These are phyloP conservation scores for Tolypocladium tundrense DNA, from an alignment of 2,329 filamentous ascomycete species.

Conservation along the genomic window DNA sequence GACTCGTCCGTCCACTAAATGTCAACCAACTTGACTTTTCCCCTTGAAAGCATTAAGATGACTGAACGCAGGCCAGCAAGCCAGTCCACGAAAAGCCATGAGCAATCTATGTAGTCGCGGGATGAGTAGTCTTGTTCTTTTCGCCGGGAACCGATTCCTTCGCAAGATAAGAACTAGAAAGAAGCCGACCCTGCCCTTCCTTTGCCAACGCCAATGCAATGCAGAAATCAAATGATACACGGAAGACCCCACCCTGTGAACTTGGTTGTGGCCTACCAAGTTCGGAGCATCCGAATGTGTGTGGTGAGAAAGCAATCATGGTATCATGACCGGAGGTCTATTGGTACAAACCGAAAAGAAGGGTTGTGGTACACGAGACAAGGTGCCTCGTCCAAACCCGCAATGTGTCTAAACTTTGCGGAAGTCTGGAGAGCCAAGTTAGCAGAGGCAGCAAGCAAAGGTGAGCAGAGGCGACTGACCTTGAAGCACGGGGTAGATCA, in stretches of 20 bases:
- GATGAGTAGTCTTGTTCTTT: constrained; percentile 26
- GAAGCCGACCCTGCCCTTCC: constrained; percentile 18
- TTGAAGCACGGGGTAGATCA: constrained; percentile 93
- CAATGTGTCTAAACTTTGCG: constrained; percentile 38
- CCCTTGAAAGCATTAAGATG: constrained; percentile 20
- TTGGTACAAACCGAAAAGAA: constrained; percentile 26
- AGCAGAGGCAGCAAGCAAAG: background rate
- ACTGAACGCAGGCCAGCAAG: constrained; percentile 4
- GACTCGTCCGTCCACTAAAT: constrained; percentile 4
- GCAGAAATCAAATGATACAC: constrained; percentile 33
- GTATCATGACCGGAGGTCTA: constrained; percentile 35
- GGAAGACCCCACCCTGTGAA: constrained; percentile 7
- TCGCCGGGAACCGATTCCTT: constrained; percentile 21
- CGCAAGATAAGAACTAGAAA: constrained; percentile 14
- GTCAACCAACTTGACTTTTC: constrained; percentile 10
- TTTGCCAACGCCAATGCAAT: constrained; percentile 49
- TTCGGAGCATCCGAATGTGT: background rate
- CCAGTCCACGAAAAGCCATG: constrained; percentile 11
- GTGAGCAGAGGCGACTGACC: constrained; percentile 38
- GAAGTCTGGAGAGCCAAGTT: constrained; percentile 32
- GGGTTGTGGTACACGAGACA: constrained; percentile 9
- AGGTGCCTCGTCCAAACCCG: constrained; percentile 4
- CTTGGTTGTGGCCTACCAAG: constrained; percentile 15
- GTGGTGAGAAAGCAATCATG: constrained; percentile 28
- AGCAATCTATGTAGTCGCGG: constrained; percentile 31